Evolutionary conservation across 345 rosid genomes (phyloP).

Genomic region (Eucalyptus brandiana): DNA sequence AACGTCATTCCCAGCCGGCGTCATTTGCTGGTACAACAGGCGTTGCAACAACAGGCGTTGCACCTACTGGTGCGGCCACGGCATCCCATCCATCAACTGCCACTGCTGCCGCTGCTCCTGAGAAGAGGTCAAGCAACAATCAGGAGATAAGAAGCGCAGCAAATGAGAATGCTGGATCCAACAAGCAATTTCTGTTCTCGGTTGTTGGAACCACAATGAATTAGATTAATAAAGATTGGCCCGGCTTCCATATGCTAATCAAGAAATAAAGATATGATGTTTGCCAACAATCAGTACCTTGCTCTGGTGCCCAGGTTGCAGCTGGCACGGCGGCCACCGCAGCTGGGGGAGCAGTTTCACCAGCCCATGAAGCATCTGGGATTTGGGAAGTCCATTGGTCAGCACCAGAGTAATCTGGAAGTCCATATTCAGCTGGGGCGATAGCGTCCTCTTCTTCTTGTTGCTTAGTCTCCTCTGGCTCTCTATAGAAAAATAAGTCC

Average conservation of each 20-base stretch:
- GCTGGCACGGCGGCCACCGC: slow-evolving; percentile 8
- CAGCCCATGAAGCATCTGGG: slow-evolving; percentile 41
- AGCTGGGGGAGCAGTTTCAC: slow-evolving; percentile 35
- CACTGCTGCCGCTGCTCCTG: not conserved
- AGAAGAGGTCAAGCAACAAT: not conserved
- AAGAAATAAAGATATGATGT: not conserved
- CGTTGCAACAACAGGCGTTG: not conserved
- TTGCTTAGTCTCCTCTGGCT: slow-evolving; percentile 52
- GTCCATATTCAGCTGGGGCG: slow-evolving; percentile 29
- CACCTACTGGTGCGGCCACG: slow-evolving; percentile 5
- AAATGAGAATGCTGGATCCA: not conserved
- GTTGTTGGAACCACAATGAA: not conserved
- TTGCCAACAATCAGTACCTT: not conserved
- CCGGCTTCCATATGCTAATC: not conserved
- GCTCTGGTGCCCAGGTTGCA: slow-evolving; percentile 21
- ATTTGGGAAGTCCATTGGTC: slow-evolving; percentile 48
- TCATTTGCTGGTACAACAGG: not conserved
- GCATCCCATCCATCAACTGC: slow-evolving; percentile 40
- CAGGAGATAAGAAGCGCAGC: not conserved
- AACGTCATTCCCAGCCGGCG: slow-evolving; percentile 24
- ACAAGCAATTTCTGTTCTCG: not conserved
- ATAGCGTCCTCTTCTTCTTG: slow-evolving; percentile 44
- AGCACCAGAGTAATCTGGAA: slow-evolving; percentile 5
- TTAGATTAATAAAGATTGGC: not conserved
- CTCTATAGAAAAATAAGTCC: slow-evolving; percentile 67